phyloP scores from a whole-genome alignment of 108 stramenopile species.

The Pseudonitzschia delicatissima region DNA sequence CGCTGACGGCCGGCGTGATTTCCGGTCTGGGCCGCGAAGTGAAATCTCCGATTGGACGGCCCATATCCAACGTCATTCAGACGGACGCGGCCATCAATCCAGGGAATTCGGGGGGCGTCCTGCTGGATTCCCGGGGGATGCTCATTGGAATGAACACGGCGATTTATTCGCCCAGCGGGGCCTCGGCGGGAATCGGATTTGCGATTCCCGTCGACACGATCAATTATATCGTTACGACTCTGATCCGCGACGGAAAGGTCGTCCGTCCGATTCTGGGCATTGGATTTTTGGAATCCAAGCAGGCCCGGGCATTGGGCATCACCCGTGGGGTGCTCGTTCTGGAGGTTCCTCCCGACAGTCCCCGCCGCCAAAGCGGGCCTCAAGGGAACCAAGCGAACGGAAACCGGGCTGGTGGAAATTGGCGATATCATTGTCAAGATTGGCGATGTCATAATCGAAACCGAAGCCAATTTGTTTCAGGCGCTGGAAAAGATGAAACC shows the following conservation, averaged over 20 bases:
- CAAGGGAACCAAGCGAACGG: conserved; percentile 66
- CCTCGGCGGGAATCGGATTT: conserved; percentile 91
- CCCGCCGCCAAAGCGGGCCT: conserved; percentile 64
- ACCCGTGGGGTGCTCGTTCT: conserved; percentile 86
- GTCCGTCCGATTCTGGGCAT: conserved; percentile 88
- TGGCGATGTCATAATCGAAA: conserved; percentile 63
- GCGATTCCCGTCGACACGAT: conserved; percentile 94
- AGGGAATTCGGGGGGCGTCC: conserved; percentile 86
- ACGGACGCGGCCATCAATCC: conserved; percentile 87
- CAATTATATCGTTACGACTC: conserved; percentile 59
- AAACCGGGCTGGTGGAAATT: conserved; percentile 77
- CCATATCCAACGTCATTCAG: conserved; percentile 93
- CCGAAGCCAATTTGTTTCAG: conserved; percentile 89
- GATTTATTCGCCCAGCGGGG: conserved; percentile 86
- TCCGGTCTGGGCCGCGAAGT: conserved; percentile 80
- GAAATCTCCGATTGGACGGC: conserved; percentile 81
- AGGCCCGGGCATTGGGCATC: conserved; percentile 89
- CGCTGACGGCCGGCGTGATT: conserved; percentile 74
- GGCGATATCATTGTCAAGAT: conserved; percentile 92
- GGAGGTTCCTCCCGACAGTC: conserved; percentile 79
- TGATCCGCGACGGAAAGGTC: conserved; percentile 86
- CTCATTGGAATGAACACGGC: conserved; percentile 96
- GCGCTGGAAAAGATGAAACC: conserved; percentile 81
- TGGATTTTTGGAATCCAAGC: conserved; percentile 79
- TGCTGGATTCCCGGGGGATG: conserved; percentile 70